phyloP scores from a whole-genome alignment of 2,329 filamentous ascomycete genomes.

The Fusarium austroafricanum region DNA sequence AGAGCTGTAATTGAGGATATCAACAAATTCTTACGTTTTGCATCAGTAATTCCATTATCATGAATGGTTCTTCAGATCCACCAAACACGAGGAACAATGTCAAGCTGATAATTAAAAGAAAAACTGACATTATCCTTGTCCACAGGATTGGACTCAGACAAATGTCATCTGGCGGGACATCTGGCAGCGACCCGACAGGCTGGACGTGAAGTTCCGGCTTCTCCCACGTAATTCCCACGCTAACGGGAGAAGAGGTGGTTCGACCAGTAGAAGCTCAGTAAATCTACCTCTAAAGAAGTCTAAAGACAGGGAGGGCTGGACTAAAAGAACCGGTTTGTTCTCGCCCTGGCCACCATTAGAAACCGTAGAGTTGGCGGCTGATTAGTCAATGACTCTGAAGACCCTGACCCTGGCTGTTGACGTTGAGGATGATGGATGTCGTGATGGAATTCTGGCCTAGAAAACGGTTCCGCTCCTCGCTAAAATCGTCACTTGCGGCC shows the following conservation, averaged over 20 bases:
- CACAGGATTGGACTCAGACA: conserved; percentile 8
- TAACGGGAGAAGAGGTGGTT: conserved; percentile 29
- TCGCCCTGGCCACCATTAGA: conserved; percentile 45
- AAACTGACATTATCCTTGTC: conserved; percentile 23
- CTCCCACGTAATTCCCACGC: conserved; percentile 35
- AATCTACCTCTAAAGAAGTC: conserved; percentile 25
- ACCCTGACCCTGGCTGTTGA: conserved; percentile 26
- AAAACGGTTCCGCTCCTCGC: conserved; percentile 38
- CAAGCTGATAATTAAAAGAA: background rate
- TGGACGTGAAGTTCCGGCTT: conserved; percentile 49
- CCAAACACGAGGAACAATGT: conserved; percentile 7
- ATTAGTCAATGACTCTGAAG: conserved; percentile 31
- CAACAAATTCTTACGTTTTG: conserved; percentile 20
- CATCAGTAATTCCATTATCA: conserved; percentile 2
- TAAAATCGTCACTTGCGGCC: conserved; percentile 33
- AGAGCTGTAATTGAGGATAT: conserved; percentile 24
- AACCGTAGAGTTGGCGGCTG: conserved; percentile 30
- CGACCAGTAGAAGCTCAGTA: conserved; percentile 23
- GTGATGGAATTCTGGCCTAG: conserved; percentile 6
- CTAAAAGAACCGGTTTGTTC: conserved; percentile 49
- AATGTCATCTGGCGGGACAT: conserved; percentile 34
- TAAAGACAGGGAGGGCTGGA: conserved; percentile 36
- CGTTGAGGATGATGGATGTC: conserved; percentile 14
- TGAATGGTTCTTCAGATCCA: conserved; percentile 22
- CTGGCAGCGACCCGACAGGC: conserved; percentile 49